phyloP scores from a whole-genome alignment of 2,329 filamentous ascomycete genomes.

The Teratosphaeria destructans region DNA sequence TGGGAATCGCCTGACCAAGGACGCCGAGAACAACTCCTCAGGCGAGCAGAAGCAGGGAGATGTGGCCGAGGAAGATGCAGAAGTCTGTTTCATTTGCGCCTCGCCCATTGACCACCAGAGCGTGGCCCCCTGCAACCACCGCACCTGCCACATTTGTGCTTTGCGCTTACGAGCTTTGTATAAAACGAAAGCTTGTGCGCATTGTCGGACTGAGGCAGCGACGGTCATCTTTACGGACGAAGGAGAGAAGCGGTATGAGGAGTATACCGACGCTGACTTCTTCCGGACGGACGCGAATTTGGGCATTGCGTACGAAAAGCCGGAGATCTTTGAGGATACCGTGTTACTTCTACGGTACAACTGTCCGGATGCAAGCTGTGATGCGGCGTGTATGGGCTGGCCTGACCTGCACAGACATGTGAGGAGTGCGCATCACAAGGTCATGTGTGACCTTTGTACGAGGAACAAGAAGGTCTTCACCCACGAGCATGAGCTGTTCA shows the following conservation, averaged over 20 bases:
- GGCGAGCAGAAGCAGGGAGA: slow-evolving; percentile 14
- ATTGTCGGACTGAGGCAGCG: slow-evolving; percentile 70
- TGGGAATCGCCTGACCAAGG: slow-evolving; percentile 39
- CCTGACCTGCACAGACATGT: slow-evolving; percentile 74
- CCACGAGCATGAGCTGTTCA: slow-evolving; percentile 91
- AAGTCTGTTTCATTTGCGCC: slow-evolving; percentile 96
- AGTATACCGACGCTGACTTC: slow-evolving; percentile 66
- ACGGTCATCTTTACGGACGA: slow-evolving; percentile 92
- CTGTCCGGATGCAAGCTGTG: slow-evolving; percentile 75
- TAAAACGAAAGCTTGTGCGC: slow-evolving; percentile 93
- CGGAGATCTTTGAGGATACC: slow-evolving; percentile 85
- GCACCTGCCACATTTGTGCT: slow-evolving; percentile 92
- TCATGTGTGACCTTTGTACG: slow-evolving; percentile 84
- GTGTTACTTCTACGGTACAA: slow-evolving; percentile 84
- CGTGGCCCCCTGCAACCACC: slow-evolving; percentile 88
- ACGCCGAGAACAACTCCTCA: slow-evolving; percentile 30
- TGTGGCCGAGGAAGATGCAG: slow-evolving; percentile 35
- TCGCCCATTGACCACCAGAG: slow-evolving; percentile 79
- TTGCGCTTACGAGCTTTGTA: slow-evolving; percentile 85
- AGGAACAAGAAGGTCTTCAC: slow-evolving; percentile 97
- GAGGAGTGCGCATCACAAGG: slow-evolving; percentile 67
- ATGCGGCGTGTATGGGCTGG: slow-evolving; percentile 75
- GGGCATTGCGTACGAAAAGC: slow-evolving; percentile 81
- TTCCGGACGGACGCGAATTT: slow-evolving; percentile 72
- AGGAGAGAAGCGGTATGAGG: slow-evolving; percentile 67